phyloP scores from a whole-genome alignment of 768 basidiomycete genomes.

The Scleroderma citrinum region DNA sequence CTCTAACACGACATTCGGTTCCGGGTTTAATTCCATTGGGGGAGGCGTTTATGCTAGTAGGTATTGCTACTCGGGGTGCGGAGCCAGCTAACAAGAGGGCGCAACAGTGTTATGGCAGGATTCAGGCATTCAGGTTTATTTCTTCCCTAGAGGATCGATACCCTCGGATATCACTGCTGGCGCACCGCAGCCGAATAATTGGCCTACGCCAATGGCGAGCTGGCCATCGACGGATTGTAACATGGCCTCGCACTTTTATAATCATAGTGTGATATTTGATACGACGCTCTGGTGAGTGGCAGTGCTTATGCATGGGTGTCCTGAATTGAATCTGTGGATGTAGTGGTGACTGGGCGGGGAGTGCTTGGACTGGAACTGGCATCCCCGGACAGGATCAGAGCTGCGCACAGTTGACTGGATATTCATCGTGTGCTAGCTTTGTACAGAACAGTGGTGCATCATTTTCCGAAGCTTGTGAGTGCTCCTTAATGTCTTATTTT shows the following conservation, averaged over 20 bases:
- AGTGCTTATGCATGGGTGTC: not conserved
- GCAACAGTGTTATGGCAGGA: constrained; percentile 67
- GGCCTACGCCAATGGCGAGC: constrained; percentile 73
- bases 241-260: constrained; percentile 72
- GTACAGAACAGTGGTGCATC: constrained; percentile 66
- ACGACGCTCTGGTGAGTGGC: constrained; percentile 68
- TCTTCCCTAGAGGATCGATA: constrained; percentile 69
- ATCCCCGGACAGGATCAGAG: constrained; percentile 82
- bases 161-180: constrained; percentile 73
- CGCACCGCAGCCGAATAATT: constrained; percentile 65
- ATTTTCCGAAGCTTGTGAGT: constrained; percentile 75
- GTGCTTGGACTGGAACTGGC: constrained; percentile 67
- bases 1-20: constrained; percentile 65
- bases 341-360: constrained; percentile 87
- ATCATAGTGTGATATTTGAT: constrained; percentile 77
- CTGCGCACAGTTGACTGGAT: constrained; percentile 80
- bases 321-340: constrained; percentile 4
- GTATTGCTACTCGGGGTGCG: constrained; percentile 14
- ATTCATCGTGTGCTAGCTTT: constrained; percentile 73
- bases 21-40: constrained; percentile 75
- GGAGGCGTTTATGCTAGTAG: constrained; percentile 92
- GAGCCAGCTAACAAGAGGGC: constrained; percentile 8
- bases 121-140: constrained; percentile 72
- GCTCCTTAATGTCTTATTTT: not conserved
- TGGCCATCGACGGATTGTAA: constrained; percentile 75